phyloP scores from a whole-genome alignment of 1,284 basidiomycete genomes.

The Malassezia sympodialis region DNA sequence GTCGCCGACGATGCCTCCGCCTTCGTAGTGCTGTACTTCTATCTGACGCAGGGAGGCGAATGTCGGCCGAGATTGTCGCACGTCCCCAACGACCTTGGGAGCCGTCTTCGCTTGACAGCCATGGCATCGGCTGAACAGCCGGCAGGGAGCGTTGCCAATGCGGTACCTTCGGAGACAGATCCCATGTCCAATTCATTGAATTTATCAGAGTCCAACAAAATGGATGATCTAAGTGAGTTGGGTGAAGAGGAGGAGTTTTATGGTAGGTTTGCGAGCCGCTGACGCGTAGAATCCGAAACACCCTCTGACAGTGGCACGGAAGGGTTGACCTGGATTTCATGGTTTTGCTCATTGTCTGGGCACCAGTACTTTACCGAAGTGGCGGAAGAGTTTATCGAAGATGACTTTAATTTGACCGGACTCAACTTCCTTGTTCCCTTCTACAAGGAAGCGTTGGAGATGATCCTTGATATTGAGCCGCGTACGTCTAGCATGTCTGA shows the following conservation, averaged over 20 bases:
- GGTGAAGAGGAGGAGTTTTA: constrained; percentile 15
- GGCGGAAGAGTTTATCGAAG: constrained; percentile 96
- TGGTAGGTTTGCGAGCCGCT: constrained; percentile 2
- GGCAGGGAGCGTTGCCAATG: background rate
- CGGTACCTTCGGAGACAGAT: background rate
- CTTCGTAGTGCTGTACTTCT: background rate
- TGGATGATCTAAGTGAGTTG: constrained; percentile 11
- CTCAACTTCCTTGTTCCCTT: constrained; percentile 88
- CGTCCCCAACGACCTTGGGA: background rate
- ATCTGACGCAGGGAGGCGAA: background rate
- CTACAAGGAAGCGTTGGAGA: constrained; percentile 99
- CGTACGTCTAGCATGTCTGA: constrained; percentile 17
- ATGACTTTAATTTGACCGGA: constrained; percentile 98
- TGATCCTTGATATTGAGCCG: constrained; percentile 99
- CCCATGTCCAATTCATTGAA: background rate
- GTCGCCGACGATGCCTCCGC: background rate
- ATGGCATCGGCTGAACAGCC: background rate
- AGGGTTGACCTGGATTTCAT: constrained; percentile 80
- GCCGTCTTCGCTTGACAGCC: background rate
- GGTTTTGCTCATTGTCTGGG: constrained; percentile 96
- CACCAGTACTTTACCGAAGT: constrained; percentile 88
- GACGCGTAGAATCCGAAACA: constrained; percentile 27
- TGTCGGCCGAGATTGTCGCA: background rate
- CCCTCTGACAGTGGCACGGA: constrained; percentile 42
- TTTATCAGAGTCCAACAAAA: background rate